Evolutionary conservation across 2,329 filamentous ascomycete species (phyloP).

Genomic region (Coleophoma cylindrospora): DNA sequence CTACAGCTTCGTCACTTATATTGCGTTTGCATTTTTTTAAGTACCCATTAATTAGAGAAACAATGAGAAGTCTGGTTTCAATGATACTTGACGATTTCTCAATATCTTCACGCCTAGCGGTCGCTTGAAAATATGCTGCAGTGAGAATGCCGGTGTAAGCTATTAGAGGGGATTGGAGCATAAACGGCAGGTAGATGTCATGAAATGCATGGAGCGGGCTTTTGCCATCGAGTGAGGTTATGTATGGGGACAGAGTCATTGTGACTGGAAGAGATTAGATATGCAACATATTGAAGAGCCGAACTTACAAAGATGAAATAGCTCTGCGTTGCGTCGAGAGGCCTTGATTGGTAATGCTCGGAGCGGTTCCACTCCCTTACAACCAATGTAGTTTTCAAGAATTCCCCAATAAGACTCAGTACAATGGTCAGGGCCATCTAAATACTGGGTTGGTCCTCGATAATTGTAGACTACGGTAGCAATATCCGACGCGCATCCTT

Average conservation of each 20-base stretch:
- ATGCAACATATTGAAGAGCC: background rate
- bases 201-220: conserved; percentile 19
- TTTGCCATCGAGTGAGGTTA: conserved; percentile 26
- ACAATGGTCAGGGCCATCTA: conserved; percentile 1
- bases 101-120: conserved; percentile 12
- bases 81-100: conserved; percentile 22
- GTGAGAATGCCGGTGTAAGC: conserved; percentile 25
- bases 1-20: conserved; percentile 22
- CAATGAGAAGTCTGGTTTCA: conserved; percentile 19
- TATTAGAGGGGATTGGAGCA: conserved; percentile 27
- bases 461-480: background rate
- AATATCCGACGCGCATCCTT: background rate
- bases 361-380: conserved; percentile 30
- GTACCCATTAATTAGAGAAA: conserved; percentile 23
- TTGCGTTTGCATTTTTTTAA: conserved; percentile 12
- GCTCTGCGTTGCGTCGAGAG: conserved; percentile 17
- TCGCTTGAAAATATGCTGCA: conserved; percentile 24
- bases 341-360: conserved; percentile 24
- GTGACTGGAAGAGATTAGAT: conserved; percentile 13
- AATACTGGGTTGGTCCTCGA: background rate
- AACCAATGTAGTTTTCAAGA: conserved; percentile 2
- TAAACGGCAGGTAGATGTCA: conserved; percentile 21
- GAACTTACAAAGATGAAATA: conserved; percentile 23
- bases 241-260: conserved; percentile 23
- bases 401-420: background rate